A percentile compares a stretch with the other conserved stretches of the same genome.
Evolutionary conservation across 768 basidiomycete genomes (phyloP).

Genomic region (Tremella mesenterica): DNA sequence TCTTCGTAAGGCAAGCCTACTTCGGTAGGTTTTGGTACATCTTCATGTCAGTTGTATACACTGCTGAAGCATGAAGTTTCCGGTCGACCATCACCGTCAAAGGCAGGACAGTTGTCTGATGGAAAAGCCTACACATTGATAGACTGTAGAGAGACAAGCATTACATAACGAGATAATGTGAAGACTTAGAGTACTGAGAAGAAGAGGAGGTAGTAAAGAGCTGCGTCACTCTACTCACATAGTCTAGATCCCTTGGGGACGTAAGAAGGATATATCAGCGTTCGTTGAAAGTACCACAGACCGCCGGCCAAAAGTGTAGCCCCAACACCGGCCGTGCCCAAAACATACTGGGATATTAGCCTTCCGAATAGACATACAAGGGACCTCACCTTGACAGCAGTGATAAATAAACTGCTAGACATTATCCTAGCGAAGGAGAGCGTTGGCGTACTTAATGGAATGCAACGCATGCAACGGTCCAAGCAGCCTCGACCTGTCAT

Average conservation of each 20-base stretch:
- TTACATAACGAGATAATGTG: too few species aligned
- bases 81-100: neutral
- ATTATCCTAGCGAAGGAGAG: too few species aligned
- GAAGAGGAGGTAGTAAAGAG: too few species aligned
- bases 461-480: too few species aligned
- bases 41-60: slow-evolving; percentile 47
- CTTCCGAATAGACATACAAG: neutral
- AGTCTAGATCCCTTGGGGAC: slow-evolving; percentile 70
- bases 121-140: neutral
- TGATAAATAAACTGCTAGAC: too few species aligned
- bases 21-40: slow-evolving; percentile 62
- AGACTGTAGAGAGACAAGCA: too few species aligned
- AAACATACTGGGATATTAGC: slow-evolving; percentile 18
- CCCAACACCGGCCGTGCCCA: slow-evolving; percentile 17
- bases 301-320: slow-evolving; percentile 47
- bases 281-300: slow-evolving; percentile 76
- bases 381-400: too few species aligned
- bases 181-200: too few species aligned
- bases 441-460: too few species aligned
- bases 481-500: too few species aligned
- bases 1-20: slow-evolving; percentile 68
- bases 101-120: neutral
- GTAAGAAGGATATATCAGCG: slow-evolving; percentile 81
- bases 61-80: too few species aligned
- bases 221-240: slow-evolving; percentile 54